A percentile compares a stretch with the other conserved stretches of the same genome.
These are phyloP conservation scores for Decorospora gaudefroyi DNA, from an alignment of 2,329 filamentous ascomycete genomes.

Conservation along the genomic window DNA sequence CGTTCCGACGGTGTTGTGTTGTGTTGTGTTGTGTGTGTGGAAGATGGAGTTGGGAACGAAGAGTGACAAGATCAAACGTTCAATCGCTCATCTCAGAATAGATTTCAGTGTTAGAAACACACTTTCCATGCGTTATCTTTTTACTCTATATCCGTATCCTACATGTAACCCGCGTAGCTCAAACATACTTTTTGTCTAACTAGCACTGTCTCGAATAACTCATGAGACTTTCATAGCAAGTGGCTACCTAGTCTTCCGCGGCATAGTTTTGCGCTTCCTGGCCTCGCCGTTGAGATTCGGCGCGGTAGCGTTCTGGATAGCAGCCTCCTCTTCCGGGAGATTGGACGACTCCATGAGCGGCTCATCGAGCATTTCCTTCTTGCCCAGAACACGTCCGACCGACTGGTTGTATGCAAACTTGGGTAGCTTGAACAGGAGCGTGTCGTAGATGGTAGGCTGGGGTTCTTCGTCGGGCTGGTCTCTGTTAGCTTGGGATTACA, in stretches of 20 bases:
- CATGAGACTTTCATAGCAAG: no score
- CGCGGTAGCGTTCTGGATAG: conserved; percentile 51
- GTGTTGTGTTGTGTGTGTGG: no score
- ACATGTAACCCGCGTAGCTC: no score
- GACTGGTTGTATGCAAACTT: conserved; percentile 67
- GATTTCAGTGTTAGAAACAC: no score
- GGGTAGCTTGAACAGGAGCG: conserved; percentile 78
- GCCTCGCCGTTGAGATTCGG: conserved; percentile 54
- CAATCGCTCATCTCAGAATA: no score
- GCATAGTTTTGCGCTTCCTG: conserved; percentile 47
- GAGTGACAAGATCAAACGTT: no score
- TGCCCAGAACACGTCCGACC: conserved; percentile 51
- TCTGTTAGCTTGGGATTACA: conserved; percentile 22
- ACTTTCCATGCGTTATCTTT: no score
- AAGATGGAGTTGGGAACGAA: no score
- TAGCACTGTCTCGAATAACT: neutral
- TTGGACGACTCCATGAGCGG: conserved; percentile 44
- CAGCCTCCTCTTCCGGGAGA: conserved; percentile 46
- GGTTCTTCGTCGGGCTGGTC: conserved; percentile 75
- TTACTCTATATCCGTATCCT: no score
- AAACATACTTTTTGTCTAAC: conserved; percentile 6
- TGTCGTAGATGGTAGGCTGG: conserved; percentile 77
- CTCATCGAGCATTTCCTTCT: conserved; percentile 45
- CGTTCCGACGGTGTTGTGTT: no score
- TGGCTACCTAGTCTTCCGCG: conserved; percentile 31